Percentiles rank a stretch among this genome's conserved stretches.
Evolutionary conservation across 2,329 filamentous ascomycete species (phyloP).

Genomic region (Plenodomus lindquistii): DNA sequence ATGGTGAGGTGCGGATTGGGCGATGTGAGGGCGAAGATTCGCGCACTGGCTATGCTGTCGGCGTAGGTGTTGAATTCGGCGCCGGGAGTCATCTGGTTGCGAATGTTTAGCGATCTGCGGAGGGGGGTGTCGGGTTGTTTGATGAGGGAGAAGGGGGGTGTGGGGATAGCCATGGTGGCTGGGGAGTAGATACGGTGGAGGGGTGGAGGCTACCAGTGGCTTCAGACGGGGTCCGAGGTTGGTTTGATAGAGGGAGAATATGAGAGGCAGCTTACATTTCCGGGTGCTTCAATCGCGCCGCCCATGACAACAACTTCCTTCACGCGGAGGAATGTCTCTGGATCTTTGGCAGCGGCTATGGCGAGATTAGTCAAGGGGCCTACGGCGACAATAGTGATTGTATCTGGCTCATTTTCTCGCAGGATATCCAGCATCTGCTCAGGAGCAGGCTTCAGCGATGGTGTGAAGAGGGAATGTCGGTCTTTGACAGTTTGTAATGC

Average conservation of each 20-base stretch:
- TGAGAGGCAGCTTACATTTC: slow-evolving; percentile 61
- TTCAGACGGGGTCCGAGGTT: slow-evolving; percentile 5
- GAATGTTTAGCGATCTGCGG: slow-evolving; percentile 31
- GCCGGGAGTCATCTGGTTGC: slow-evolving; percentile 66
- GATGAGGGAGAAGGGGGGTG: slow-evolving; percentile 44
- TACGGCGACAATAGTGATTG: slow-evolving; percentile 85
- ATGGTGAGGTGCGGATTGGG: slow-evolving; percentile 74
- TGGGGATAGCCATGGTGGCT: slow-evolving; percentile 16
- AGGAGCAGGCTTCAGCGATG: slow-evolving; percentile 74
- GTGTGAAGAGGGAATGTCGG: slow-evolving; percentile 64
- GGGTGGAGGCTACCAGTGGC: slow-evolving; percentile 22
- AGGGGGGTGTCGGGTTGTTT: slow-evolving; percentile 44
- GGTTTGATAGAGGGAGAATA: slow-evolving; percentile 1
- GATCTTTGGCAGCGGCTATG: slow-evolving; percentile 82
- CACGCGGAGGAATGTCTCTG: slow-evolving; percentile 82
- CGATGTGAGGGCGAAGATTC: slow-evolving; percentile 55
- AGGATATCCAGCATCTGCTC: slow-evolving; percentile 89
- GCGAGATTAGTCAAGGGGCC: slow-evolving; percentile 95
- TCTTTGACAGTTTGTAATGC: slow-evolving; percentile 44
- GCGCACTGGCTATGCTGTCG: slow-evolving; percentile 61
- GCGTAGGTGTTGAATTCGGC: slow-evolving; percentile 97
- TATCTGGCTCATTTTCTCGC: slow-evolving; percentile 77
- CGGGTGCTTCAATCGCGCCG: slow-evolving; percentile 75
- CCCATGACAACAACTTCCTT: slow-evolving; percentile 97
- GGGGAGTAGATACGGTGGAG: slow-evolving; percentile 25